A percentile compares a stretch with the other conserved stretches of the same genome.
Evolutionary conservation across 2,329 filamentous ascomycete species (phyloP).

Genomic region (Cladorrhinum sp.): DNA sequence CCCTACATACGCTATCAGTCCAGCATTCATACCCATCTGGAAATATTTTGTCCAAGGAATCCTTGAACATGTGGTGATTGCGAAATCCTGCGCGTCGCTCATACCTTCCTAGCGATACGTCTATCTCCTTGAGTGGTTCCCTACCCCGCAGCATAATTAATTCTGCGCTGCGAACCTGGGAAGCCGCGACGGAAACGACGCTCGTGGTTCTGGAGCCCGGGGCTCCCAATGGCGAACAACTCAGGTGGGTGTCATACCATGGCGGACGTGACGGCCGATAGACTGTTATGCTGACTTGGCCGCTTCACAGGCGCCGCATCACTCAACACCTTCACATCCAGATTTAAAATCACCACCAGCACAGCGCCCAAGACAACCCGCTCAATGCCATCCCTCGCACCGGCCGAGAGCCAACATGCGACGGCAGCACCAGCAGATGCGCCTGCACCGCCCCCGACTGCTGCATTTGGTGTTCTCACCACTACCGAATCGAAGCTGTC

Average conservation of each 20-base stretch:
- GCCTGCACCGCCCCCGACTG: conserved; percentile 7
- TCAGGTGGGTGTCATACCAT: conserved; percentile 1
- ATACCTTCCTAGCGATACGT: neutral
- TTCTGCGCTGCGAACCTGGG: neutral
- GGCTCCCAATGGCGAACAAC: conserved; percentile 1
- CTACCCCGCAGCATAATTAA: neutral
- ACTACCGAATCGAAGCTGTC: conserved; percentile 23
- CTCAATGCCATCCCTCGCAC: conserved; percentile 13
- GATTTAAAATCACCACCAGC: conserved; percentile 21
- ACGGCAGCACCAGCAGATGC: neutral
- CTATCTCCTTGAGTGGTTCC: neutral
- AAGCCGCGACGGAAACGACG: neutral
- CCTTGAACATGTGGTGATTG: conserved; percentile 3
- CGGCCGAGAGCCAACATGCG: conserved; percentile 2
- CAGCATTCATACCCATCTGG: neutral
- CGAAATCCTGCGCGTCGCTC: neutral
- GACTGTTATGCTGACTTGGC: neutral
- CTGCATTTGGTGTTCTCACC: conserved; percentile 23
- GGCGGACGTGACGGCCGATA: neutral
- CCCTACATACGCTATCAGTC: neutral
- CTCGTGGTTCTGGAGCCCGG: neutral
- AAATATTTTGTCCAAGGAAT: neutral
- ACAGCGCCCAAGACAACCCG: conserved; percentile 20
- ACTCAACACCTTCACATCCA: neutral
- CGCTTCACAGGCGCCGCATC: neutral